These are phyloP conservation scores for Geotrichum bryndzae DNA, from an alignment of 1,139 yeast genomes.

Conservation along the genomic window DNA sequence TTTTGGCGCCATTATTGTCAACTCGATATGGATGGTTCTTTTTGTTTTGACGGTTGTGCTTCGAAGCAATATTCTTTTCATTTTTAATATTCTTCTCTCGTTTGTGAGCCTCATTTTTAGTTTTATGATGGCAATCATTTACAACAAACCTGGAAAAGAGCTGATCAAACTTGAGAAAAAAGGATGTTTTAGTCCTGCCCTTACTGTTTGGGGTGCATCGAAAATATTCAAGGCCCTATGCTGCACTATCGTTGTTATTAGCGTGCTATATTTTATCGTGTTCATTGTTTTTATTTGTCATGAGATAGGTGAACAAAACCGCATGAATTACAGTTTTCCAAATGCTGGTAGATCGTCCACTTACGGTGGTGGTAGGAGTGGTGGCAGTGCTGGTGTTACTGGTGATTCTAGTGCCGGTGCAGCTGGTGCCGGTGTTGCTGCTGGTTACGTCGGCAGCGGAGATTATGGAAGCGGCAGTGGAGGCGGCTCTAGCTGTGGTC, in stretches of 20 bases:
- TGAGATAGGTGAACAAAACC: too few relatives aligned
- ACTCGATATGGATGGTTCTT: not conserved
- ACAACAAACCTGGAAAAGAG: not conserved
- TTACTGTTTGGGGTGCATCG: not conserved
- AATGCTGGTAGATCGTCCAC: too few relatives aligned
- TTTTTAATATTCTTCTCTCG: not conserved
- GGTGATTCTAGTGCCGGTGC: too few relatives aligned
- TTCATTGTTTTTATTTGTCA: too few relatives aligned
- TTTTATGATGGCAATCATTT: not conserved
- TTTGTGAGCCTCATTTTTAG: not conserved
- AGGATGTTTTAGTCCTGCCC: not conserved
- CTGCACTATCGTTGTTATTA: not conserved
- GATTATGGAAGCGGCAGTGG: too few relatives aligned
- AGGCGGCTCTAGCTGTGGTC: too few relatives aligned
- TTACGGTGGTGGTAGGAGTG: too few relatives aligned
- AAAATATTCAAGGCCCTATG: not conserved
- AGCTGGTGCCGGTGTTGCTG: too few relatives aligned
- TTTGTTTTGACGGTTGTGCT: not conserved
- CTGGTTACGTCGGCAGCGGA: too few relatives aligned
- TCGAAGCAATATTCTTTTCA: not conserved
- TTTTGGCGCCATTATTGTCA: not conserved
- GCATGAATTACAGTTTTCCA: too few relatives aligned
- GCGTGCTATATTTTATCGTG: not conserved
- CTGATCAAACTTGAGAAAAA: not conserved
- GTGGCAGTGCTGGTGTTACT: too few relatives aligned